Evolutionary conservation across 1,139 yeast species (phyloP).

Genomic region (Hansenula anomala): DNA sequence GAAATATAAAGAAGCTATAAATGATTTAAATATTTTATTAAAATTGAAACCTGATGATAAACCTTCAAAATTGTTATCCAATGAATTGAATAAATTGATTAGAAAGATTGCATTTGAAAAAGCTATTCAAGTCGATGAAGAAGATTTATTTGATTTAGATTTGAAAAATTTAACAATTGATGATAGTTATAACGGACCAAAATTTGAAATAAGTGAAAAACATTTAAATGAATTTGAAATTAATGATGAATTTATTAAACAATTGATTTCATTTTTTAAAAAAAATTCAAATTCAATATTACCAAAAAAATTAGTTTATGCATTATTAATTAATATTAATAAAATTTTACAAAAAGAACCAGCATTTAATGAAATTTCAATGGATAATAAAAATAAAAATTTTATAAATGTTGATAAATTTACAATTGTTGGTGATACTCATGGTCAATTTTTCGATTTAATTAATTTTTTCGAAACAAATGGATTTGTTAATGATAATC

Average conservation of each 20-base stretch:
- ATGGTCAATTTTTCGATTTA: conserved; percentile 92
- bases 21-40: conserved; percentile 63
- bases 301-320: conserved; percentile 80
- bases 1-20: conserved; percentile 69
- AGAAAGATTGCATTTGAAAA: conserved; percentile 77
- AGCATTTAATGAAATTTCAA: conserved; percentile 67
- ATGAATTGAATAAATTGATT: conserved; percentile 61
- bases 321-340: conserved; percentile 72
- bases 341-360: conserved; percentile 61
- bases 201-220: conserved; percentile 30
- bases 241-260: conserved; percentile 51
- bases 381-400: conserved; percentile 33
- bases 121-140: conserved; percentile 76
- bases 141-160: conserved; percentile 39
- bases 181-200: conserved; percentile 62
- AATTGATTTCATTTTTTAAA: conserved; percentile 66
- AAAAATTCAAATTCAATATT: too few relatives aligned
- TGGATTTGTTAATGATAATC: conserved; percentile 66
- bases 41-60: conserved; percentile 63
- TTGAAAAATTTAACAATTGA: conserved; percentile 47
- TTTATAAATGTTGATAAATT: conserved; percentile 32
- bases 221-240: conserved; percentile 22
- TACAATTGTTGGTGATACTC: conserved; percentile 96
- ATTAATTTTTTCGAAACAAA: conserved; percentile 69
- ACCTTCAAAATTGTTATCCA: conserved; percentile 58